These are phyloP conservation scores for Gnaphalium uliginosum DNA, from an alignment of 129 eudicot genomes.

Conservation along the genomic window DNA sequence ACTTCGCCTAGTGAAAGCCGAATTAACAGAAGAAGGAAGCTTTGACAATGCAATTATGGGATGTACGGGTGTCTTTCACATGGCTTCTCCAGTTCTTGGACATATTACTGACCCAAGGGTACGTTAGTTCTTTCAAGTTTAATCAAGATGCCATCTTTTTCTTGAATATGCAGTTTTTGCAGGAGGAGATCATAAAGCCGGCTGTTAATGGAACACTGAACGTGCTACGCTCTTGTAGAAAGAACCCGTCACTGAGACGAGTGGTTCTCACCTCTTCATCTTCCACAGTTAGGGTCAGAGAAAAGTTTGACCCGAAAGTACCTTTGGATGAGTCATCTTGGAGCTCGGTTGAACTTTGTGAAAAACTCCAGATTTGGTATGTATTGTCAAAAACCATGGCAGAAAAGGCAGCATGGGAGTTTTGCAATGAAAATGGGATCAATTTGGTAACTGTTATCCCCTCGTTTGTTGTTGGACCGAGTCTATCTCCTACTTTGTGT, in stretches of 20 bases:
- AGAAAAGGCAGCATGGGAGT: slow-evolving; percentile 92
- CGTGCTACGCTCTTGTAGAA: slow-evolving; percentile 83
- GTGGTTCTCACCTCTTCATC: slow-evolving; percentile 94
- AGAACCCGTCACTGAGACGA: slow-evolving; percentile 67
- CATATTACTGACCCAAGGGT: slow-evolving; percentile 61
- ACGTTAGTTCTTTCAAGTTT: background rate
- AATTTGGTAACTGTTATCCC: slow-evolving; percentile 78
- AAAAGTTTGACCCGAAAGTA: slow-evolving; percentile 41
- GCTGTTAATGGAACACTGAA: slow-evolving; percentile 91
- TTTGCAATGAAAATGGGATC: slow-evolving; percentile 65
- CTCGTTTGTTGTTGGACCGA: slow-evolving; percentile 79
- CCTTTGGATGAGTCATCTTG: slow-evolving; percentile 79
- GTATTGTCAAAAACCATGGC: slow-evolving; percentile 76
- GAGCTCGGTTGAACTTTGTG: slow-evolving; percentile 86
- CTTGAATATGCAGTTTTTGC: background rate
- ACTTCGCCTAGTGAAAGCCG: slow-evolving; percentile 64
- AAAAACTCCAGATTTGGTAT: slow-evolving; percentile 72
- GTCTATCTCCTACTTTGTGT: slow-evolving; percentile 68
- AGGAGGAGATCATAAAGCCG: slow-evolving; percentile 77
- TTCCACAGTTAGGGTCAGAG: slow-evolving; percentile 74
- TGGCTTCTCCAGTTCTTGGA: slow-evolving; percentile 84
- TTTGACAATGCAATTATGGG: slow-evolving; percentile 75
- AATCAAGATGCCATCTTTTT: background rate
- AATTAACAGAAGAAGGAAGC: slow-evolving; percentile 79
- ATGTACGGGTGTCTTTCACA: slow-evolving; percentile 85